A percentile compares a stretch with the other conserved stretches of the same genome.
Evolutionary conservation across 768 basidiomycete species (phyloP).

Genomic region (Auricularia sp.): DNA sequence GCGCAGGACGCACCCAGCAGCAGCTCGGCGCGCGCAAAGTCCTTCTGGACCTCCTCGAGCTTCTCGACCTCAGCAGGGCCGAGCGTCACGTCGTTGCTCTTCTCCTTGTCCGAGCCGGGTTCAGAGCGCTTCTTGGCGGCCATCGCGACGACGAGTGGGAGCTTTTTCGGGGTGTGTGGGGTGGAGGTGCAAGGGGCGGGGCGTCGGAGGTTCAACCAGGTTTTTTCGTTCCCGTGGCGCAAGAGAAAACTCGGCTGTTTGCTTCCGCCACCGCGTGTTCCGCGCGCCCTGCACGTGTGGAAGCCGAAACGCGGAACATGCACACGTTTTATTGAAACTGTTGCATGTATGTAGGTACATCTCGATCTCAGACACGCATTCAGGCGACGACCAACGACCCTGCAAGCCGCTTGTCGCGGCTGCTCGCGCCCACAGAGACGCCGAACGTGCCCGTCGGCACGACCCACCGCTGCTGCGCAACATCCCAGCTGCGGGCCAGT

Average conservation of each 20-base stretch:
- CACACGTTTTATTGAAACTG: too few relatives aligned
- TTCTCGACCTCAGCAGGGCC: conserved; percentile 64
- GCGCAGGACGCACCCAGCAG: conserved; percentile 42
- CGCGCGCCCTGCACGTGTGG: background rate
- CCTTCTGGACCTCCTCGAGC: conserved; percentile 54
- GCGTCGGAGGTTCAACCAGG: too few relatives aligned
- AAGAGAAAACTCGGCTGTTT: background rate
- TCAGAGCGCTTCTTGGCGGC: conserved; percentile 54
- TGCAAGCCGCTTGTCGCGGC: conserved; percentile 37
- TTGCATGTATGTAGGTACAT: background rate
- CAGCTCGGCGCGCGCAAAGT: conserved; percentile 61
- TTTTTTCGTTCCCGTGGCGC: background rate
- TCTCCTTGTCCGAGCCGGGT: conserved; percentile 69
- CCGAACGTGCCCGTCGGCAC: conserved; percentile 39
- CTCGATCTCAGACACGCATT: background rate
- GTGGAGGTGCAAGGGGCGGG: background rate
- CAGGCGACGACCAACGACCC: conserved; percentile 21
- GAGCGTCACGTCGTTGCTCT: conserved; percentile 59
- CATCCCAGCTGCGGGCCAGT: background rate
- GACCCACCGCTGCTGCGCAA: conserved; percentile 47
- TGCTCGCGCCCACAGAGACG: conserved; percentile 37
- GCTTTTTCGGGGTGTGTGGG: background rate
- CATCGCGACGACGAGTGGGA: background rate
- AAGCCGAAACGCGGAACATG: background rate
- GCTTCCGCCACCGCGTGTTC: background rate